These are phyloP conservation scores for Calonectria pseudoturangicola DNA, from an alignment of 2,329 filamentous ascomycete species.

Conservation along the genomic window DNA sequence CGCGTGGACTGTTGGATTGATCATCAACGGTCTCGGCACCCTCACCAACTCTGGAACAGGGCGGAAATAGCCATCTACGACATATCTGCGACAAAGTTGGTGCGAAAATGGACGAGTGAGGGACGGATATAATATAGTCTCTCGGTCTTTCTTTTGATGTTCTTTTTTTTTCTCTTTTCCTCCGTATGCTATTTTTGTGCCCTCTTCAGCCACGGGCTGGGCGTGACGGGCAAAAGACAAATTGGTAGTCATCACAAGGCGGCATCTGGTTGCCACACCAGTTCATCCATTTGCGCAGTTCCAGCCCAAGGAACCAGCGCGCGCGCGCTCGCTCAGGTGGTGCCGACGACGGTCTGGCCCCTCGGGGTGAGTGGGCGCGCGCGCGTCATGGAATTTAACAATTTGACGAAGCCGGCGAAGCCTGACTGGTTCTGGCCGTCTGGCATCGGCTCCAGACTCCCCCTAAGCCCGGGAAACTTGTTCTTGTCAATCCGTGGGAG, in stretches of 20 bases:
- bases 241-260: neutral
- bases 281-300: conserved; percentile 26
- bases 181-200: too few species aligned
- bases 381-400: conserved; percentile 41
- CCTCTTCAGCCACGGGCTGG: conserved; percentile 8
- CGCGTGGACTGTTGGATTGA: conserved; percentile 34
- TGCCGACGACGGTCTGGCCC: conserved; percentile 29
- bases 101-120: neutral
- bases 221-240: conserved; percentile 12
- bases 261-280: conserved; percentile 24
- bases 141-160: neutral
- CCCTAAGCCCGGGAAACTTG: conserved; percentile 32
- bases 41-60: conserved; percentile 27
- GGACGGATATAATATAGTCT: neutral
- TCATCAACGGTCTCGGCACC: conserved; percentile 30
- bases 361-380: conserved; percentile 32
- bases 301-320: conserved; percentile 13
- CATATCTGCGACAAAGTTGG: conserved; percentile 1
- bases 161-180: neutral
- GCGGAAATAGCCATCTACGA: conserved; percentile 10
- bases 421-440: conserved; percentile 20
- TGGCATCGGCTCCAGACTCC: conserved; percentile 33
- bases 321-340: conserved; percentile 7
- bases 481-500: conserved; percentile 32
- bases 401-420: conserved; percentile 32